Evolutionary conservation across 805 yeast species (phyloP).

Genomic region (Suhomyces sp.): DNA sequence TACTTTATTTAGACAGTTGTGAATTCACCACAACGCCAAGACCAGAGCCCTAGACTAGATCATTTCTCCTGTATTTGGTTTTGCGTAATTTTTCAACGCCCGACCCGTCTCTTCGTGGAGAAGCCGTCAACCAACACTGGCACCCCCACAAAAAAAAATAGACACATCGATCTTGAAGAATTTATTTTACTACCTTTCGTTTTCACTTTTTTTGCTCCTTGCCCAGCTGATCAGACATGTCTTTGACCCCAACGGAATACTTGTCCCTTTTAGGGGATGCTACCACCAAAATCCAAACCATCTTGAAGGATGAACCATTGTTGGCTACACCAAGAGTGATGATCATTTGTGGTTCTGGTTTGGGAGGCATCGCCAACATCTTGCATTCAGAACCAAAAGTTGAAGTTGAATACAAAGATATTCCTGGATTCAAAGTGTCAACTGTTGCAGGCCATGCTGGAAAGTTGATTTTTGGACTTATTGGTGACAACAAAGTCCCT

Average conservation of each 20-base stretch:
- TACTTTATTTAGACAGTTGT: too few relatives aligned
- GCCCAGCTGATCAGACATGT: too few relatives aligned
- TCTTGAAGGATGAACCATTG: slow-evolving; percentile 11
- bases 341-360: slow-evolving; percentile 92
- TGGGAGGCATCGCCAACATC: slow-evolving; percentile 76
- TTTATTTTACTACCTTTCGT: too few relatives aligned
- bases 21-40: too few relatives aligned
- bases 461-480: slow-evolving; percentile 70
- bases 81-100: too few relatives aligned
- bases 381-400: slow-evolving; percentile 42
- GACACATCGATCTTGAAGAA: too few relatives aligned
- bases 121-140: too few relatives aligned
- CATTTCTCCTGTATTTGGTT: too few relatives aligned
- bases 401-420: slow-evolving; percentile 59
- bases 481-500: slow-evolving; percentile 68
- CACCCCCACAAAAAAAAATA: too few relatives aligned
- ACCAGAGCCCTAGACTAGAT: too few relatives aligned
- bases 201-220: neutral
- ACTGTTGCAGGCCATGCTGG: slow-evolving; percentile 94
- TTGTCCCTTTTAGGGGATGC: slow-evolving; percentile 21
- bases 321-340: slow-evolving; percentile 56
- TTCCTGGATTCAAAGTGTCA: slow-evolving; percentile 79
- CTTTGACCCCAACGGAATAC: slow-evolving; percentile 17
- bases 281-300: slow-evolving; percentile 13
- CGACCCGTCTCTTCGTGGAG: too few relatives aligned